Evolutionary conservation across 495 filamentous ascomycete genomes (phyloP).

Genomic region (Podospora tetraspora): DNA sequence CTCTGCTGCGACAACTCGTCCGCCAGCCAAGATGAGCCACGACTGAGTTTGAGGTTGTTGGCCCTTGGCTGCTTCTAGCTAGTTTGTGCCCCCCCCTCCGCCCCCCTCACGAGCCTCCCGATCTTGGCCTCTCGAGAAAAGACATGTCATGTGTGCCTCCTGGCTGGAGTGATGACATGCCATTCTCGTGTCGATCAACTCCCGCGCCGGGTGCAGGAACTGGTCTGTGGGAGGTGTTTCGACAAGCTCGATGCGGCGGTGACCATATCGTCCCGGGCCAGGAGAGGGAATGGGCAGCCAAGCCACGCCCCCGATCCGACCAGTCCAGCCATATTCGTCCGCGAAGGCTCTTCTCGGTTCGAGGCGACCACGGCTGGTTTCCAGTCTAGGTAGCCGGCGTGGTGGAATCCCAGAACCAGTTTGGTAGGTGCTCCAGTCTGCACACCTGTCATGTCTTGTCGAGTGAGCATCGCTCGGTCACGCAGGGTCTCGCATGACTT

Average conservation of each 20-base stretch:
- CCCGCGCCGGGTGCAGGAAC: neutral
- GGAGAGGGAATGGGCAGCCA: neutral
- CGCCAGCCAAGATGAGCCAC: conserved; percentile 11
- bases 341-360: neutral
- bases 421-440: neutral
- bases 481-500: conserved; percentile 2
- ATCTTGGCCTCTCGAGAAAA: neutral
- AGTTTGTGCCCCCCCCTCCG: neutral
- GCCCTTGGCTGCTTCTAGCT: neutral
- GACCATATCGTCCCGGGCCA: neutral
- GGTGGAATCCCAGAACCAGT: neutral
- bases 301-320: neutral
- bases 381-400: neutral
- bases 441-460: neutral
- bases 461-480: neutral
- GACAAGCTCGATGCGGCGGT: neutral
- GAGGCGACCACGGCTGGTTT: neutral
- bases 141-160: neutral
- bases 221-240: neutral
- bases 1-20: neutral
- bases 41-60: conserved; percentile 4
- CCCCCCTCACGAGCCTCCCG: neutral
- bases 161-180: neutral
- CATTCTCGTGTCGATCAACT: neutral
- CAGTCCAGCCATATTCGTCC: neutral